Base-by-base conservation (phyloP, 2,329 filamentous ascomycete species). In the Epichloe elymi region DNA sequence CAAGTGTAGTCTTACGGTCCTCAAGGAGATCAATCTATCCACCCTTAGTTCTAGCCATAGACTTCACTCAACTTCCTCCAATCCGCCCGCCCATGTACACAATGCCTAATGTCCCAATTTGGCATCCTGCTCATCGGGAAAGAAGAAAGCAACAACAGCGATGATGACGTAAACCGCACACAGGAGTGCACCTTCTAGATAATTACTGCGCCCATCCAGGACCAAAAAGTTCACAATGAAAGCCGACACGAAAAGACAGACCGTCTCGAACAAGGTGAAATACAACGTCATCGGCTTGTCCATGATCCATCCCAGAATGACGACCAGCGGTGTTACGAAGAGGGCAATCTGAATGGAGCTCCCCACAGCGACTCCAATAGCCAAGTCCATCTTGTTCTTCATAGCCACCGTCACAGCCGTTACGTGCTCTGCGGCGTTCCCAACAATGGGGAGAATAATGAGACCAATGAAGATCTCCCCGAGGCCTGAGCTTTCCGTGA, bases 181-280 rank as follows among this genome's bases (percentile, higher is more conserved):
- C 30, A 86, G 65, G 41, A 86, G 63, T 2, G 83, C 82, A 14
- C 88, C 88, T 69, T 94, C 88, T 12, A 94, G 78, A 60, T 93
- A 94, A 63, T 94, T 94, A 64, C 83, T 88, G 64, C 88, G 78
- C 11, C 88, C 88, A 61, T 94, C 88, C 54, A 91, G 72, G 46
- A 94, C 88, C 53, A 94, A 70, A 63, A 93, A 94, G 68, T 91
- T 93, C 67, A 91, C 86, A 55, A 94, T 88, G 56, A 94, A 82
- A 7, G 88, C 83, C 48, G 82, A 86, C 48, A 91, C 80, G 66
- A 94, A 94, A 60, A 94, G 78, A 51, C 85, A 87, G 20, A 93
- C 85, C 0, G 88, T 94, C 75, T 94, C 88, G 67, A 94, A 95
- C 46, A 88, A 76, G 54, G 88, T 88, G 66, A 94, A 94, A 70